phyloP scores from a whole-genome alignment of 164 flowering plant species.

The Vitis amurensis region DNA sequence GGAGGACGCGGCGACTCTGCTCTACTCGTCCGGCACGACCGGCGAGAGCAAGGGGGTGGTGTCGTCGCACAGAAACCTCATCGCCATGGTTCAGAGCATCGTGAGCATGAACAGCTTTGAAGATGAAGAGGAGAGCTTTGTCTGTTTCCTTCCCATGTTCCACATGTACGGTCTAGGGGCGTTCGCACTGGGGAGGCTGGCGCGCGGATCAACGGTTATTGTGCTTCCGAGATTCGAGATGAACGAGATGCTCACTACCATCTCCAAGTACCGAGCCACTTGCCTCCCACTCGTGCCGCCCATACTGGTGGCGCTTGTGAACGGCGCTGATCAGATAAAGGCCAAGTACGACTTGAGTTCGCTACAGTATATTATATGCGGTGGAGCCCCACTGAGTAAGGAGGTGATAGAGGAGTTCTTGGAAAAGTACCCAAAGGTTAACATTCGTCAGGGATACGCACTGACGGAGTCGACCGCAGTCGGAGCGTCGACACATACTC shows the following conservation, averaged over 20 bases:
- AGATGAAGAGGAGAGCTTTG: conserved; percentile 35
- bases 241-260: conserved; percentile 51
- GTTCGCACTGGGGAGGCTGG: conserved; percentile 52
- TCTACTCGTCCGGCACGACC: conserved; percentile 96
- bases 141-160: conserved; percentile 92
- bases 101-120: conserved; percentile 34
- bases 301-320: conserved; percentile 51
- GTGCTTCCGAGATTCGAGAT: conserved; percentile 60
- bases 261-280: conserved; percentile 42
- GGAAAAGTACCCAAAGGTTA: conserved; percentile 70
- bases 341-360: conserved; percentile 54
- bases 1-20: conserved; percentile 78
- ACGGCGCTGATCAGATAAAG: conserved; percentile 37
- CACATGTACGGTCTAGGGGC: conserved; percentile 85
- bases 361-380: conserved; percentile 47
- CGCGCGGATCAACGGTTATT: conserved; percentile 54
- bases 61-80: conserved; percentile 70
- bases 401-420: conserved; percentile 78
- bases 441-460: conserved; percentile 81
- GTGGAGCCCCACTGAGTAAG: conserved; percentile 88
- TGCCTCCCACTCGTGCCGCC: conserved; percentile 70
- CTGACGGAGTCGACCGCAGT: conserved; percentile 80
- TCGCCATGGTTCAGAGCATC: conserved; percentile 64
- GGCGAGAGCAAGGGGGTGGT: conserved; percentile 90
- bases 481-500: conserved; percentile 76